Conservation (phyloP, 495 filamentous ascomycete genomes). For the Apodospora peruviana region DNA sequence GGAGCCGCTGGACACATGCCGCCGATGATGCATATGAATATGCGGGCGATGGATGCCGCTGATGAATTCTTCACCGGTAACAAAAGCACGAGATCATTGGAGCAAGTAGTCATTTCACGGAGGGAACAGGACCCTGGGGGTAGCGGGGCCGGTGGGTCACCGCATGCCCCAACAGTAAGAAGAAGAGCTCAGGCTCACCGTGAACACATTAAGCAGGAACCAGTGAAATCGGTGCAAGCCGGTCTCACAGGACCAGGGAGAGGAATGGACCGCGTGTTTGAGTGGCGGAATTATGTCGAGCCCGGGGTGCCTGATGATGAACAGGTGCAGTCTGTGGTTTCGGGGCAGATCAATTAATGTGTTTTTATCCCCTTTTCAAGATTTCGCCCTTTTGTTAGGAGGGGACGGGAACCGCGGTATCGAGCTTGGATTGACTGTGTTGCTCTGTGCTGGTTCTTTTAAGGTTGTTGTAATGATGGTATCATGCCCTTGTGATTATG, state of each 20-base stretch:
- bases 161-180: slow-evolving; percentile 19
- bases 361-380: too few species aligned
- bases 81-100: slow-evolving; percentile 9
- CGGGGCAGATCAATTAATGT: neutral
- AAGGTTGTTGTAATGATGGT: too few species aligned
- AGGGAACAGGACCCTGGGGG: slow-evolving; percentile 6
- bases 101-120: slow-evolving; percentile 7
- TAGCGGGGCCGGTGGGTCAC: slow-evolving; percentile 11
- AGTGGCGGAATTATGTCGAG: slow-evolving; percentile 45
- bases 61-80: slow-evolving; percentile 32
- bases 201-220: slow-evolving; percentile 22
- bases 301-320: slow-evolving; percentile 24
- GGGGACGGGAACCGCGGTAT: too few species aligned
- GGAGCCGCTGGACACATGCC: slow-evolving; percentile 19
- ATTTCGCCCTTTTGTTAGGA: too few species aligned
- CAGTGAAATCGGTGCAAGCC: slow-evolving; percentile 37
- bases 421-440: too few species aligned
- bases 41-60: slow-evolving; percentile 10
- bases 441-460: too few species aligned
- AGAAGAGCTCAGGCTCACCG: slow-evolving; percentile 21
- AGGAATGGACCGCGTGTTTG: slow-evolving; percentile 40
- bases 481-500: too few species aligned
- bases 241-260: slow-evolving; percentile 39
- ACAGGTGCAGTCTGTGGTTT: neutral
- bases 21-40: slow-evolving; percentile 22